These are phyloP conservation scores for Plantago rigida DNA, from an alignment of 305 asterid species.

Conservation along the genomic window DNA sequence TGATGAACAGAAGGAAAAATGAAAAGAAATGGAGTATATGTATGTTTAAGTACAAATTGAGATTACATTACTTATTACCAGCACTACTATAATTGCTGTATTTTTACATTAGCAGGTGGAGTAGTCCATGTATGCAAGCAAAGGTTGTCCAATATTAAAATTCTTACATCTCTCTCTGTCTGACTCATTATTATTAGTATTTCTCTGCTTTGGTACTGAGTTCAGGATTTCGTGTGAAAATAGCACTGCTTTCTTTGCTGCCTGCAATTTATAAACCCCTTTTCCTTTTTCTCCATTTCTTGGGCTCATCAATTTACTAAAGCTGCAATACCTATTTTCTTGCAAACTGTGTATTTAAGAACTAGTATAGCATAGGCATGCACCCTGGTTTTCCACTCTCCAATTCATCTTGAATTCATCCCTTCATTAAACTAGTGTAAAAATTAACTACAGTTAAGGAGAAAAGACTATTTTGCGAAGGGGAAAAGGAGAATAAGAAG, in stretches of 20 bases:
- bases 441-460: too few relatives aligned
- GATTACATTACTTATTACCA: too few relatives aligned
- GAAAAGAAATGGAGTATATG: too few relatives aligned
- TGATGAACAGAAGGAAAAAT: too few relatives aligned
- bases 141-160: slow-evolving; percentile 23
- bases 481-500: slow-evolving; percentile 1
- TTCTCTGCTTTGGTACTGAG: slow-evolving; percentile 5
- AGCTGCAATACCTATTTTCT: slow-evolving; percentile 49
- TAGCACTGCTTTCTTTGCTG: slow-evolving; percentile 31
- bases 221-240: slow-evolving; percentile 51
- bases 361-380: slow-evolving; percentile 25
- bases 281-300: slow-evolving; percentile 24
- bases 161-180: slow-evolving; percentile 15
- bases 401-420: too few relatives aligned
- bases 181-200: slow-evolving; percentile 27
- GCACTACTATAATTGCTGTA: too few relatives aligned
- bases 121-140: slow-evolving; percentile 35
- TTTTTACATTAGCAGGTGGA: background rate
- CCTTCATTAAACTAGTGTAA: slow-evolving; percentile 5
- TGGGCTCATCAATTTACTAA: slow-evolving; percentile 26
- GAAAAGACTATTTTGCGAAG: slow-evolving; percentile 2
- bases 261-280: background rate
- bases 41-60: too few relatives aligned
- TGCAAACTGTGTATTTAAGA: too few relatives aligned
- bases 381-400: slow-evolving; percentile 28